phyloP scores from a whole-genome alignment of 257 asterid genomes.

The Asclepias syriaca region DNA sequence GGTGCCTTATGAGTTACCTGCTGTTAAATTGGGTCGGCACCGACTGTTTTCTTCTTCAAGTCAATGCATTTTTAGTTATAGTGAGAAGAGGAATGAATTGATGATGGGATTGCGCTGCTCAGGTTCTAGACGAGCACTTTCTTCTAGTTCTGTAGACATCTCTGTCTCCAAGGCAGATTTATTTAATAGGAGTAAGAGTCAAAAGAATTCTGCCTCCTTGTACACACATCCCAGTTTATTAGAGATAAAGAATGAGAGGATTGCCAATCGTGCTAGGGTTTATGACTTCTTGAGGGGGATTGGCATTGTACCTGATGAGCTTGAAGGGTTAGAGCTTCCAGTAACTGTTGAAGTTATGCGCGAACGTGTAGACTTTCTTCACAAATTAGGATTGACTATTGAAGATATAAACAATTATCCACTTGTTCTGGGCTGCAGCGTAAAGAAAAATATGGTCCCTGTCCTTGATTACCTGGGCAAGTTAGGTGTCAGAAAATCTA shows the following conservation, averaged over 20 bases:
- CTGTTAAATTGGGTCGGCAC: conserved; percentile 33
- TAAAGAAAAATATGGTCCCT: conserved; percentile 95
- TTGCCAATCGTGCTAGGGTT: conserved; percentile 64
- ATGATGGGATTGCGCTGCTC: conserved; percentile 45
- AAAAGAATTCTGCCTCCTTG: conserved; percentile 49
- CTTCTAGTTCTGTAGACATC: conserved; percentile 27
- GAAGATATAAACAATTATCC: conserved; percentile 94
- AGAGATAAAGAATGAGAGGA: conserved; percentile 72
- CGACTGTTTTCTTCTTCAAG: conserved; percentile 31
- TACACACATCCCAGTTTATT: conserved; percentile 77
- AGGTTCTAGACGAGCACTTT: conserved; percentile 40
- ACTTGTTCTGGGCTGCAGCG: conserved; percentile 95
- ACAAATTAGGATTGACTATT: conserved; percentile 76
- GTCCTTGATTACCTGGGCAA: conserved; percentile 96
- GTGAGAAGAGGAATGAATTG: conserved; percentile 31
- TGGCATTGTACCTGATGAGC: conserved; percentile 83
- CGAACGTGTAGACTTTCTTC: conserved; percentile 88
- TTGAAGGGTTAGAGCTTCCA: conserved; percentile 93
- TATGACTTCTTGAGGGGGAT: conserved; percentile 76
- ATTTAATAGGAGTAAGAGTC: conserved; percentile 28
- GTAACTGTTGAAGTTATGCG: conserved; percentile 90
- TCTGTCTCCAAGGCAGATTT: conserved; percentile 31
- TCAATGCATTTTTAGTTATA: conserved; percentile 27
- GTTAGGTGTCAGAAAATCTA: conserved; percentile 76
- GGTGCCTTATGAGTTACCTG: conserved; percentile 51